Evolutionary conservation across 345 rosid genomes (phyloP), one percentile per base, ranked within the genome.

Genomic region (Populus nigra): DNA sequence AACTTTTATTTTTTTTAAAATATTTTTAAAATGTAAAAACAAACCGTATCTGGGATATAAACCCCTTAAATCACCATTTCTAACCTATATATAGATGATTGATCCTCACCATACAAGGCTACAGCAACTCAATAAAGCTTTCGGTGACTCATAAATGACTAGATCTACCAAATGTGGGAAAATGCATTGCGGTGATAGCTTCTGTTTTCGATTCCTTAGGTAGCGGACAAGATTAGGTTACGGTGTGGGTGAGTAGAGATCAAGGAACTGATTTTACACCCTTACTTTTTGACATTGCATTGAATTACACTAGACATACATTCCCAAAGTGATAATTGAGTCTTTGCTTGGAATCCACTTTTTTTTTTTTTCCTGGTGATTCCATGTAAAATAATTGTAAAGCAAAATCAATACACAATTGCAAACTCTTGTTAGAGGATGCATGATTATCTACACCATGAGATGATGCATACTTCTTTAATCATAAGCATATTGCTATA

Each of bases 271-370:
- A 22, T 22, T 68, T 68, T 68, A 33, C n/a, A 39, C 45, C 15
- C 18, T 1, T 25, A 45, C 59, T n/a, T 43, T 27, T 12, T 10
- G 33, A 35, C n/a, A 66, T 8, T 5, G 33, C 43, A 16, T 29
- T 7, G 50, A 39, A 25, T 25, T 39, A 12, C 15, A 53, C 11
- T 38, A 16, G 41, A 55, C 43, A 53, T 13, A 36, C 66, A 72
- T 72, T 27, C 57, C 63, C 12, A 55, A 20, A 33, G 39, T 55
- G 9, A 72, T 53, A 39, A 73, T 73, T 73, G 76, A 73, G 36
- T 73, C 76, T 59, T 73, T 18, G 68, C 76, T 73, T 73, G 68
- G 68, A 73, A 73, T 73, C 59, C 65, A 73, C 76, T 39, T 73
- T 38, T 59, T 67, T n/a, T 61, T 38, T 23, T 59, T 36, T 61